Evolutionary conservation across 768 basidiomycete genomes (phyloP).

Genomic region (Leccinum fibrillosum): DNA sequence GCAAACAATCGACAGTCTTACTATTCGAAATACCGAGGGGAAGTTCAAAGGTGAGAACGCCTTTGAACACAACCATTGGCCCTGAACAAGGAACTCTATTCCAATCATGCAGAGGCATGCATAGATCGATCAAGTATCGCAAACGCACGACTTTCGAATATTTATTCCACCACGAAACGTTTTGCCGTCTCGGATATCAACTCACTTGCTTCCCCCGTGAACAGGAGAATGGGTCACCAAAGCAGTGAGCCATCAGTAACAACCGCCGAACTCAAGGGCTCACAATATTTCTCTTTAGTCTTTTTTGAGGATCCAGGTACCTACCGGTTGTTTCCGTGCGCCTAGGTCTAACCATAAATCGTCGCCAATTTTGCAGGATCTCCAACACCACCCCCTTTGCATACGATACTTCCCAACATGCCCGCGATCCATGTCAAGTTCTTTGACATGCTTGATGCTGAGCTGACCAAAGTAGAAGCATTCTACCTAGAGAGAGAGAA

Average conservation of each 20-base stretch:
- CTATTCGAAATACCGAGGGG: neutral
- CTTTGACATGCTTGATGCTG: conserved; percentile 70
- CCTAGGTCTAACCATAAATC: neutral
- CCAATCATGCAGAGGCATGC: conserved; percentile 4
- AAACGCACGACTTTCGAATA: neutral
- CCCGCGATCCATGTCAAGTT: conserved; percentile 64
- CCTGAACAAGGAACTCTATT: neutral
- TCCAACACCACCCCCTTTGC: conserved; percentile 35
- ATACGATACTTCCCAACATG: conserved; percentile 51
- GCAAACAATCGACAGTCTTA: neutral
- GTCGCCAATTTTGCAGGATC: conserved; percentile 7
- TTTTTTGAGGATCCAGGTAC: conserved; percentile 15
- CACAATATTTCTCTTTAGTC: neutral
- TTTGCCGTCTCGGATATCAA: neutral
- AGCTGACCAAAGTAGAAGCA: conserved; percentile 80
- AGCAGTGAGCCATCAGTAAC: conserved; percentile 9
- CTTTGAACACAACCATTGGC: neutral
- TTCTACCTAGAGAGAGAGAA: conserved; percentile 78
- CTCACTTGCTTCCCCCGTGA: neutral
- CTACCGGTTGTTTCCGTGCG: neutral
- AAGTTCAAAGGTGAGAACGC: conserved; percentile 8
- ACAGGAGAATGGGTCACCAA: neutral
- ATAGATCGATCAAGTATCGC: neutral
- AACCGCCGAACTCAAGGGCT: neutral
- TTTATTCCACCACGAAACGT: neutral